A percentile compares a stretch with the other conserved stretches of the same genome.
phyloP scores from a whole-genome alignment of 176 grass and related monocot genomes.

The Bromus sterilis region DNA sequence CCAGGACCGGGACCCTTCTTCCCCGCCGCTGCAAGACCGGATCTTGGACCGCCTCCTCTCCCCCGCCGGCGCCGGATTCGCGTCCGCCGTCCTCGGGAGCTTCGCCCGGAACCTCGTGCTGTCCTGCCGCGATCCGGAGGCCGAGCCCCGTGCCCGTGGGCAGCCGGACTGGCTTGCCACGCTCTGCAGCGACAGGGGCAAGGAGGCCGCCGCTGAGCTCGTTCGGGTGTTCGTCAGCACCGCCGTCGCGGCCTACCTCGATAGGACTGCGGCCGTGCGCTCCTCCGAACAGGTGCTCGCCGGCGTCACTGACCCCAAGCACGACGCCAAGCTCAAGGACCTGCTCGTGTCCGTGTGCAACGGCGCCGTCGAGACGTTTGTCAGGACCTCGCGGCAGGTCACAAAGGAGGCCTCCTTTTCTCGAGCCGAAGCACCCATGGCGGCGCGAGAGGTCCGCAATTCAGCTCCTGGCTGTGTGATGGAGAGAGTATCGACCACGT shows the following conservation, averaged over 20 bases:
- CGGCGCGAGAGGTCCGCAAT: not conserved
- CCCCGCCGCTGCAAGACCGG: conserved; percentile 34
- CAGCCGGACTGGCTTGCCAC: conserved; percentile 46
- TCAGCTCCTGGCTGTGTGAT: not conserved
- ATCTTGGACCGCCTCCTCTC: conserved; percentile 73
- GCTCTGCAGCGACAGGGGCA: conserved; percentile 51
- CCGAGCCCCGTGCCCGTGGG: not conserved
- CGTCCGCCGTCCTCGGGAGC: conserved; percentile 55
- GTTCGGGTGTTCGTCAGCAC: conserved; percentile 71
- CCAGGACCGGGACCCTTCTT: not conserved
- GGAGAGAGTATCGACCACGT: conserved; percentile 48
- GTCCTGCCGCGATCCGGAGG: conserved; percentile 19
- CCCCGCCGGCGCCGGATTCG: conserved; percentile 53
- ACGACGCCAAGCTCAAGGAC: conserved; percentile 76
- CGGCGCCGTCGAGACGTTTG: conserved; percentile 72
- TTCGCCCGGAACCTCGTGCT: conserved; percentile 67
- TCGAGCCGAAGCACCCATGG: not conserved
- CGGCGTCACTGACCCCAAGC: conserved; percentile 44
- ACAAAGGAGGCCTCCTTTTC: conserved; percentile 15
- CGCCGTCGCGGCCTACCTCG: conserved; percentile 62
- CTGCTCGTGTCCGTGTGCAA: conserved; percentile 74
- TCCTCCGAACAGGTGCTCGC: conserved; percentile 25
- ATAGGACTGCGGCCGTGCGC: conserved; percentile 25
- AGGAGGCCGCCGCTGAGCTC: conserved; percentile 58
- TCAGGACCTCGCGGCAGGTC: conserved; percentile 62